These are phyloP conservation scores for Ophiostoma perfectum DNA, from an alignment of 2,329 filamentous ascomycete species.

Conservation along the genomic window DNA sequence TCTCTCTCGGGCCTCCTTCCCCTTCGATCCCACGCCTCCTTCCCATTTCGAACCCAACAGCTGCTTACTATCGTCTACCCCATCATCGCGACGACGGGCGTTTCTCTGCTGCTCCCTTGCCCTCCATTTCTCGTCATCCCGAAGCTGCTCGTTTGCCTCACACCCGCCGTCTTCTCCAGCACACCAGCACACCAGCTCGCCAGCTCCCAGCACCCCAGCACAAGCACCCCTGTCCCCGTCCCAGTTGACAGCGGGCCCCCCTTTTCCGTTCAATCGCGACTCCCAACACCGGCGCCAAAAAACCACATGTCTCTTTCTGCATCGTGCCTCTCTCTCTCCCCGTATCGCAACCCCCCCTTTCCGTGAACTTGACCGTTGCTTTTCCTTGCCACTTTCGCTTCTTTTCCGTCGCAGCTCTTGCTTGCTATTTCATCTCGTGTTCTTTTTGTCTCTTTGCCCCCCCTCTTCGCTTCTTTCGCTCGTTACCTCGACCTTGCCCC, in stretches of 20 bases:
- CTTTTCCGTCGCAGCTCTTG: not conserved
- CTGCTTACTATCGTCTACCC: not conserved
- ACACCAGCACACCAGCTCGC: not conserved
- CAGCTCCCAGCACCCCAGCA: not conserved
- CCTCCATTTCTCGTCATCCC: not conserved
- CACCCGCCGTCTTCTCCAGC: not conserved
- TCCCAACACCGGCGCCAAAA: constrained; percentile 15
- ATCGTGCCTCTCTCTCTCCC: constrained; percentile 6
- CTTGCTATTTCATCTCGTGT: not conserved
- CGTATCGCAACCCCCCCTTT: constrained; percentile 6
- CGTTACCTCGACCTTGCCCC: constrained; percentile 9
- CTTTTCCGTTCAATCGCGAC: constrained; percentile 8
- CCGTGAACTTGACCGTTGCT: constrained; percentile 2
- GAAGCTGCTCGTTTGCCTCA: constrained; percentile 1
- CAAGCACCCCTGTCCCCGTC: constrained; percentile 2
- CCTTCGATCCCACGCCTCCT: not conserved
- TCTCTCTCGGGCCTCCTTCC: not conserved
- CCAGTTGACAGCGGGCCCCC: constrained; percentile 7
- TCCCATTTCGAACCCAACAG: not conserved
- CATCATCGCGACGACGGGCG: not conserved
- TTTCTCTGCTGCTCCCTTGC: not conserved
- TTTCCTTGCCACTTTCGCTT: not conserved
- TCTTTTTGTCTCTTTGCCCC: not conserved
- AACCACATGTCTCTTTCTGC: constrained; percentile 13
- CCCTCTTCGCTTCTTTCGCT: constrained; percentile 14